Percentiles rank a stretch among this genome's conserved stretches.
These are phyloP conservation scores for Diospyros kaki DNA, from an alignment of 148 eudicot species.

Conservation along the genomic window DNA sequence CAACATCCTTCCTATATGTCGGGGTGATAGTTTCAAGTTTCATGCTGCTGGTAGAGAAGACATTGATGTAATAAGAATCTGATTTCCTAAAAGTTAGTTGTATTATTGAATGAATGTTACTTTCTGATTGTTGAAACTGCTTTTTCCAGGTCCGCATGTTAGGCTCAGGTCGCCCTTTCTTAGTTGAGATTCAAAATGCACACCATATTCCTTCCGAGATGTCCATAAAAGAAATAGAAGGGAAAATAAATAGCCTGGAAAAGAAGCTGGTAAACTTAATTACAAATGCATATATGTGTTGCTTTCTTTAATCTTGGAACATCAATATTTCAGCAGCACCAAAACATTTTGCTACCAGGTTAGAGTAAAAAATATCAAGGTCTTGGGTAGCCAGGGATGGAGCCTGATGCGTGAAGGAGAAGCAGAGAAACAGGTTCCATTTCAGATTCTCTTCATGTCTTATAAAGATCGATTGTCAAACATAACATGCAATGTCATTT, in stretches of 20 bases:
- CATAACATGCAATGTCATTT: not conserved
- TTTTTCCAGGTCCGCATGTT: slow-evolving; percentile 85
- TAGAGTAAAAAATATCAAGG: slow-evolving; percentile 74
- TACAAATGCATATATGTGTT: not conserved
- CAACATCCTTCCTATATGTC: slow-evolving; percentile 63
- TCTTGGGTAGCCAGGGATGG: slow-evolving; percentile 78
- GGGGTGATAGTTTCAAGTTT: slow-evolving; percentile 84
- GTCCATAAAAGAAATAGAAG: slow-evolving; percentile 61
- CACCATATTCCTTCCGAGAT: slow-evolving; percentile 57
- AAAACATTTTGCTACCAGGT: slow-evolving; percentile 40
- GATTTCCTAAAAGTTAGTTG: slow-evolving; percentile 10
- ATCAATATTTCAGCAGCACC: not conserved
- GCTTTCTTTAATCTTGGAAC: not conserved
- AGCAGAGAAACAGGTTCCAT: slow-evolving; percentile 87
- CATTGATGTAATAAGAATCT: slow-evolving; percentile 71
- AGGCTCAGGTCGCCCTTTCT: slow-evolving; percentile 94
- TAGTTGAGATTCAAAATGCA: slow-evolving; percentile 90
- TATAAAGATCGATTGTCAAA: not conserved
- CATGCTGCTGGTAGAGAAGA: slow-evolving; percentile 99
- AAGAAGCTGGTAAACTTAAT: slow-evolving; percentile 51
- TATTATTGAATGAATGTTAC: slow-evolving; percentile 5
- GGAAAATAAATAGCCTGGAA: slow-evolving; percentile 62
- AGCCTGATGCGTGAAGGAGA: slow-evolving; percentile 98
- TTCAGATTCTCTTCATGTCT: slow-evolving; percentile 3
- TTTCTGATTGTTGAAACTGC: slow-evolving; percentile 12